Percentiles rank a stretch among this genome's conserved stretches.
Evolutionary conservation across 192 early-diverging fungal genomes (phyloP).

Genomic region (Chytriomyces confervae): DNA sequence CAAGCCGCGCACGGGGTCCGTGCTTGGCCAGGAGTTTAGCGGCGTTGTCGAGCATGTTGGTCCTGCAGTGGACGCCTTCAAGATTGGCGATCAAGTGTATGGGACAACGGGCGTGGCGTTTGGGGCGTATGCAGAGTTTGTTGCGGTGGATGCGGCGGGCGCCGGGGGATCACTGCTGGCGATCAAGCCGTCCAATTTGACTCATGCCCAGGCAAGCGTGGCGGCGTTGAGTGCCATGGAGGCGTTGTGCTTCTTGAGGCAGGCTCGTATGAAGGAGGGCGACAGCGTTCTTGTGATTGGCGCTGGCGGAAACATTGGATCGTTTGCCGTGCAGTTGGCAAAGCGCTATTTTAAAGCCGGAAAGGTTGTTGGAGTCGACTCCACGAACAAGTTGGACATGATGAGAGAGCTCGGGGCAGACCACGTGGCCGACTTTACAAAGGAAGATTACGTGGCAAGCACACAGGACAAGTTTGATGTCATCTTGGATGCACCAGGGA

Average conservation of each 20-base stretch:
- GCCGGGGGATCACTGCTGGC: not conserved
- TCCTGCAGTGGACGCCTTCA: constrained; percentile 27
- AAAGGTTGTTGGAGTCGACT: constrained; percentile 61
- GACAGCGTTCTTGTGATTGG: constrained; percentile 7
- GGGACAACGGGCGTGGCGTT: constrained; percentile 9
- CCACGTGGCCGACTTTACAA: constrained; percentile 61
- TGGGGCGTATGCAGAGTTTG: constrained; percentile 7
- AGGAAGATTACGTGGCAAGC: constrained; percentile 34
- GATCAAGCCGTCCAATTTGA: not conserved
- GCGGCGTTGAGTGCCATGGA: constrained; percentile 6
- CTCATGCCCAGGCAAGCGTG: not conserved
- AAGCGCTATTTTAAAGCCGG: constrained; percentile 5
- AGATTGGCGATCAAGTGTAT: constrained; percentile 38
- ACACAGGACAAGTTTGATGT: constrained; percentile 12
- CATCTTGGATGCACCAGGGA: constrained; percentile 12
- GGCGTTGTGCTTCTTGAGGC: not conserved
- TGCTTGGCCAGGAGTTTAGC: constrained; percentile 40
- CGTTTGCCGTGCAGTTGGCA: constrained; percentile 56
- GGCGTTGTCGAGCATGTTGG: constrained; percentile 41
- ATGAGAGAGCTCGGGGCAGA: constrained; percentile 63
- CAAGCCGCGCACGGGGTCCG: not conserved
- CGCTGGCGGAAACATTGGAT: constrained; percentile 41
- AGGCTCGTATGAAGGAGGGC: not conserved
- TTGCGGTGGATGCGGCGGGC: not conserved
- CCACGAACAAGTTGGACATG: constrained; percentile 52